Evolutionary conservation across 805 yeast genomes (phyloP), one percentile per base, ranked within the genome.

Genomic region (Wickerhamomyces canadensis): DNA sequence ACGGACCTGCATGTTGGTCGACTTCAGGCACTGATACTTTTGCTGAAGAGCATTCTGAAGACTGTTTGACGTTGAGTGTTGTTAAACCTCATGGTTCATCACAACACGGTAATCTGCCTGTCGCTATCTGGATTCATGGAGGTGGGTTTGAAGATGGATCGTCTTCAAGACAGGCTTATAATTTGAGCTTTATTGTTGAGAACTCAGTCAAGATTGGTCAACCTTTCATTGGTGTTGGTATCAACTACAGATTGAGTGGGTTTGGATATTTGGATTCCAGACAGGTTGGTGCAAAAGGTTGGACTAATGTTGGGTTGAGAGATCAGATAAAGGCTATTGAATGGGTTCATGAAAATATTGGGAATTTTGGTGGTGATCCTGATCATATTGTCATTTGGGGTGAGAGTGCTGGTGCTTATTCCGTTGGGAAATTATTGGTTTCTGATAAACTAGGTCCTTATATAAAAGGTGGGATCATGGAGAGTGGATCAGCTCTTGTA

Each of bases 201-300:
- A 37, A 44, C 14, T 36, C 37, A 8, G 47, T 40, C 11, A 47
- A 45, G 9, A 42, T 48, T 12, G 50, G 48, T 3, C 42, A 44
- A 31, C 55, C 54, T 17, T 32, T 49, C 37, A 53, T 67, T 25
- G 55, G 61, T 31, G 67, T 67, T 4, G 48, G 60, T 12, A 40
- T 65, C 34, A 66, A 64, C 43, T 67, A 62, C 45, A 53, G 72
- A 23, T 50, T 66, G 1, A 60, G 60, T 6, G 58, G 55, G 11
- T 55, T 59, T 29, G 70, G 70, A 9, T 66, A 59, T 36, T 42
- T 58, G 13, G 53, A 51, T 24, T 52, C 60, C 6, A 25, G 42
- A 12, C 54, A 48, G 7, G 44, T 52, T 9, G 50, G 48, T 13
- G 42, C 36, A 24, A 37, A 46, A 33, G 59, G 56, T 2, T 38